Conservation (phyloP, 148 eudicot species). For the Cornus suecica region DNA sequence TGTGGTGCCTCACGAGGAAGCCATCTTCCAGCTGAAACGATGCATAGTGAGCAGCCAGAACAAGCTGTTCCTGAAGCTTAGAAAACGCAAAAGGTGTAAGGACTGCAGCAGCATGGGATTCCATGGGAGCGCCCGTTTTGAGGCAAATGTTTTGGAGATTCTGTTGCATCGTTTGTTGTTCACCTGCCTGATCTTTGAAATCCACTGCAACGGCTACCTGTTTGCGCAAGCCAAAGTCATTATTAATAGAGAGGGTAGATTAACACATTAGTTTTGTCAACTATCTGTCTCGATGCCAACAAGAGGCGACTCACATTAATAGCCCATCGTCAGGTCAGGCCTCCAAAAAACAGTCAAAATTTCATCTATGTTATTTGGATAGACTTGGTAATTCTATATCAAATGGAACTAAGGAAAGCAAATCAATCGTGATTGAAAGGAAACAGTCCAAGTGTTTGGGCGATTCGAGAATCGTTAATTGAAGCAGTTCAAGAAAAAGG, state of each 20-base stretch:
- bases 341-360: not conserved
- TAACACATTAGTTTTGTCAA: not conserved
- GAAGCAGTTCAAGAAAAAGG: not conserved
- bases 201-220: constrained; percentile 89
- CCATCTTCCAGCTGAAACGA: constrained; percentile 75
- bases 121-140: constrained; percentile 96
- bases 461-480: not conserved
- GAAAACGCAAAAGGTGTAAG: constrained; percentile 91
- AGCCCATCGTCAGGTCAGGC: not conserved
- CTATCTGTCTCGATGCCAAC: not conserved
- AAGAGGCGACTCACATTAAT: not conserved
- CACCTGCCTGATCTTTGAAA: constrained; percentile 91
- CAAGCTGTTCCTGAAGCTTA: constrained; percentile 89
- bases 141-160: constrained; percentile 86
- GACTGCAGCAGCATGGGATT: constrained; percentile 82
- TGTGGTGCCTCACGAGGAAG: constrained; percentile 81
- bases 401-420: not conserved
- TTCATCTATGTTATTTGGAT: not conserved
- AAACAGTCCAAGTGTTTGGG: not conserved
- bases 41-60: constrained; percentile 88
- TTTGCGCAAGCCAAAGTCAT: not conserved
- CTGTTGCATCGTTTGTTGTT: constrained; percentile 93
- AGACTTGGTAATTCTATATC: not conserved
- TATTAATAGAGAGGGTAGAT: not conserved
- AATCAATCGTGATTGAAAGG: not conserved